phyloP scores from a whole-genome alignment of 805 yeast species.

The Candida insectorum region DNA sequence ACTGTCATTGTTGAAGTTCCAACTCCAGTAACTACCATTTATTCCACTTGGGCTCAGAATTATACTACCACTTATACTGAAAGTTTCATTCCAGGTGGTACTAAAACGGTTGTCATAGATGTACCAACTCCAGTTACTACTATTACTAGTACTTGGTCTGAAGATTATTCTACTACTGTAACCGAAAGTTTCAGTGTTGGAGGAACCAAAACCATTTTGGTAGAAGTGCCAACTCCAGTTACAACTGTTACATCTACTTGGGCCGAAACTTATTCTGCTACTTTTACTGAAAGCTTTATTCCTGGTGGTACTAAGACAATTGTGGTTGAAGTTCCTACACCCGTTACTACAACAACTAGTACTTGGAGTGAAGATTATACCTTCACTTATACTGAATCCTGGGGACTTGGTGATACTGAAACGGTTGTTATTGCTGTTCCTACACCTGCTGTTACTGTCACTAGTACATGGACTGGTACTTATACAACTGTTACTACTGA shows the following conservation, averaged over 20 bases:
- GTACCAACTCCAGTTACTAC: neutral
- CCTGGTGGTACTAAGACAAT: constrained; percentile 18
- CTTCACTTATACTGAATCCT: constrained; percentile 14
- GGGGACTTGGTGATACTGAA: constrained; percentile 15
- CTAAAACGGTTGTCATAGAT: neutral
- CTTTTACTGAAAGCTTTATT: constrained; percentile 6
- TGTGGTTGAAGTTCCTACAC: constrained; percentile 19
- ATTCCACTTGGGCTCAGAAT: no score
- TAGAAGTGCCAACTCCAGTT: constrained; percentile 15
- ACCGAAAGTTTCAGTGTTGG: constrained; percentile 10
- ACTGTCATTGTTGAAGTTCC: constrained; percentile 11
- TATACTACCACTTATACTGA: no score
- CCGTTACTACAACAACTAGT: constrained; percentile 11
- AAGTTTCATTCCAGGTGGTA: neutral
- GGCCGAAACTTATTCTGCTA: constrained; percentile 8
- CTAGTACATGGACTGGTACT: neutral
- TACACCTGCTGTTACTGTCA: neutral
- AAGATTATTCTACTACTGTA: constrained; percentile 3
- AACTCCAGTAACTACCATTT: constrained; percentile 6
- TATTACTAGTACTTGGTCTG: constrained; percentile 6
- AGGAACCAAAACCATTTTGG: constrained; percentile 9
- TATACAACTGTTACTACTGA: constrained; percentile 5
- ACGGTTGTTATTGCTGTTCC: neutral
- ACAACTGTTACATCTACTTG: no score
- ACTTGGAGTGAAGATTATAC: constrained; percentile 13